Base-by-base conservation (phyloP, 805 yeast species). In the Lachancea dasiensis region DNA sequence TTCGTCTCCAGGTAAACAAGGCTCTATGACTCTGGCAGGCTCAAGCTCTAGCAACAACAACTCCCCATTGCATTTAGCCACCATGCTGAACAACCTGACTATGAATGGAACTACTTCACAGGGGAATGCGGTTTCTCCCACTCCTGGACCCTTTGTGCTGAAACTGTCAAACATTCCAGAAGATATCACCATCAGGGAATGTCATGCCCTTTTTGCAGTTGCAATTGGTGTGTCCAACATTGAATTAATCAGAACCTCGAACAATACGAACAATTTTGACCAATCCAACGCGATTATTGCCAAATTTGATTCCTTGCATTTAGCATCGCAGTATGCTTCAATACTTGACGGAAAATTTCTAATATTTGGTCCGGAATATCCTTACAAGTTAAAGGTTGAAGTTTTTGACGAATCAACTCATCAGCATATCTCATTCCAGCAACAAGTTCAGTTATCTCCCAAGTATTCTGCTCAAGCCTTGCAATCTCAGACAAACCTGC, bases 101-200 rank as follows among this genome's bases (percentile, higher is more conserved):
- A 35, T 58, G 25, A 44, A 44, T 21, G 42, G 44, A 7, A 33
- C 41, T 16, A 24, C 31, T 6, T 34, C 44, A 10, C 41, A 39
- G 29, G 50, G 52, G 7, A 38, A 27, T 13, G 22, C 25, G 20
- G 41, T 41, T 11, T 33, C 38, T 14, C 33, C 33, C 11, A 25
- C 37, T 19, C 38, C 33, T 16, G 52, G 54, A n/a, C 47, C 51
- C 11, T 59, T 47, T 30, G 27, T 49, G 54, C 47, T 77, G 31
- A 68, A 64, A 43, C 52, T 82, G 35, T 65, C 66, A 47, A 80
- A 79, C 51, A 52, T 80, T 9, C 92, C 94, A 6, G 48, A 60
- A 3, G 86, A 83, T 59, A 64, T 82, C 20, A 58, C 83, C 2
- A 47, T 69, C 24, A 71, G 92, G 56, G 94, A 83, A 56, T 79